Percentiles rank a stretch among this genome's conserved stretches.
These are phyloP conservation scores for Pittosporum tobira DNA, from an alignment of 129 eudicot species.

Conservation along the genomic window DNA sequence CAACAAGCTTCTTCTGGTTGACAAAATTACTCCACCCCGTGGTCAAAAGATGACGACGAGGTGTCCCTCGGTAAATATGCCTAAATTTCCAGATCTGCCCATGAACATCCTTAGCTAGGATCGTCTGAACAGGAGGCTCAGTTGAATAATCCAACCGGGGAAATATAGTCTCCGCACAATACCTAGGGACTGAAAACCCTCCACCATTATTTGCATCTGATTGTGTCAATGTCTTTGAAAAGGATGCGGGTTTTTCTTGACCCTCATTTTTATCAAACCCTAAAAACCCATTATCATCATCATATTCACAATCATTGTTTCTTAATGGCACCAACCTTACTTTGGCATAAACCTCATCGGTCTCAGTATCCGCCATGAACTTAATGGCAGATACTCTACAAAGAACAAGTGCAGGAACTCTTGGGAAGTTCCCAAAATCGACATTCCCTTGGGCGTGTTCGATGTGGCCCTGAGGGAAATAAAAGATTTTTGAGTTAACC, in stretches of 20 bases:
- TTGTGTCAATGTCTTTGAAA: constrained; percentile 82
- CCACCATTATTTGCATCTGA: constrained; percentile 98
- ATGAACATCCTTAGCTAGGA: constrained; percentile 79
- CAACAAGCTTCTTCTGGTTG: constrained; percentile 82
- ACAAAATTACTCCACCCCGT: constrained; percentile 95
- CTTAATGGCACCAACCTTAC: constrained; percentile 45
- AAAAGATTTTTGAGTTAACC: constrained; percentile 52
- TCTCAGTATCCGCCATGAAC: constrained; percentile 65
- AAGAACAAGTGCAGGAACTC: constrained; percentile 39
- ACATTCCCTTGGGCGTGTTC: constrained; percentile 58
- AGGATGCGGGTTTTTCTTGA: constrained; percentile 58
- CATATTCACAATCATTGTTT: constrained; percentile 29
- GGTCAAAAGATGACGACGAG: constrained; percentile 76
- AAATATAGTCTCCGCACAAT: constrained; percentile 86
- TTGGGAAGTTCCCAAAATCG: constrained; percentile 35
- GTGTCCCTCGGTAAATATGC: constrained; percentile 87
- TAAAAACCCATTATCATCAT: constrained; percentile 29
- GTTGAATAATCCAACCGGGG: constrained; percentile 79
- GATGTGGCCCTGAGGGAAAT: constrained; percentile 85
- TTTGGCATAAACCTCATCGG: constrained; percentile 79
- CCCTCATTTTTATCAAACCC: constrained; percentile 40
- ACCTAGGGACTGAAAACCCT: constrained; percentile 84
- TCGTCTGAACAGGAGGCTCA: constrained; percentile 88
- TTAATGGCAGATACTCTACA: constrained; percentile 55
- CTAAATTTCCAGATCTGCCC: constrained; percentile 76